Conservation (phyloP, 2,329 filamentous ascomycete species). For the Ceratocystis albifundus region DNA sequence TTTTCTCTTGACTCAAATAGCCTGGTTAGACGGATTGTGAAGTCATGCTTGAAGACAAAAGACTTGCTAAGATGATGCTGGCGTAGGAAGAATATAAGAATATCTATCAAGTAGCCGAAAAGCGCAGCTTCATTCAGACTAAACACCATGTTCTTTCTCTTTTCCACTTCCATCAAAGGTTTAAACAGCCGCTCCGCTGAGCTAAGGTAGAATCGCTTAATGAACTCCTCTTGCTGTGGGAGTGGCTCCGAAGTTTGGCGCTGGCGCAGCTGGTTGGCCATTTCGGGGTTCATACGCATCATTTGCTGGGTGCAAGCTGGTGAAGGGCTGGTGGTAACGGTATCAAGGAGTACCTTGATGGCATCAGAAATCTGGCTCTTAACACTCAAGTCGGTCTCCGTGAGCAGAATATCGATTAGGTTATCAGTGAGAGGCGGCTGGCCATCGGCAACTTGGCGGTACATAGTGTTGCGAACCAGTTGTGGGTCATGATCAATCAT, state of each 20-base stretch:
- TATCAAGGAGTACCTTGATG: conserved; percentile 84
- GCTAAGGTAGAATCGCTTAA: conserved; percentile 79
- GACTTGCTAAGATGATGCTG: conserved; percentile 82
- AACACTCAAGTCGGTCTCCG: conserved; percentile 85
- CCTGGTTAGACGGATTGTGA: conserved; percentile 69
- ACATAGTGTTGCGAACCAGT: conserved; percentile 87
- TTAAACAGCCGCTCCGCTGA: conserved; percentile 77
- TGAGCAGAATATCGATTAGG: conserved; percentile 77
- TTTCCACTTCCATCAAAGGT: conserved; percentile 70
- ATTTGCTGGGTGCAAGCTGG: conserved; percentile 27
- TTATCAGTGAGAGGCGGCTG: conserved; percentile 79
- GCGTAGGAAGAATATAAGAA: conserved; percentile 85
- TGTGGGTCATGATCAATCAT: conserved; percentile 92
- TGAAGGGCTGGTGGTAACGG: conserved; percentile 29
- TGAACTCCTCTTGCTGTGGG: conserved; percentile 72
- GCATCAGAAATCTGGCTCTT: conserved; percentile 94
- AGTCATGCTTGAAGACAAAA: conserved; percentile 70
- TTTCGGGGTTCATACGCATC: conserved; percentile 27
- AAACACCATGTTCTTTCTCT: conserved; percentile 56
- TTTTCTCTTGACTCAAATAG: conserved; percentile 77
- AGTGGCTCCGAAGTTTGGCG: conserved; percentile 44
- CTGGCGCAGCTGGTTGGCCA: conserved; percentile 28
- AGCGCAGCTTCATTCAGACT: conserved; percentile 77
- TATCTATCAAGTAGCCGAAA: conserved; percentile 82
- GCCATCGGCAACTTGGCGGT: conserved; percentile 81